These are phyloP conservation scores for Aspergillus ruber DNA, from an alignment of 2,329 filamentous ascomycete species.

Conservation along the genomic window DNA sequence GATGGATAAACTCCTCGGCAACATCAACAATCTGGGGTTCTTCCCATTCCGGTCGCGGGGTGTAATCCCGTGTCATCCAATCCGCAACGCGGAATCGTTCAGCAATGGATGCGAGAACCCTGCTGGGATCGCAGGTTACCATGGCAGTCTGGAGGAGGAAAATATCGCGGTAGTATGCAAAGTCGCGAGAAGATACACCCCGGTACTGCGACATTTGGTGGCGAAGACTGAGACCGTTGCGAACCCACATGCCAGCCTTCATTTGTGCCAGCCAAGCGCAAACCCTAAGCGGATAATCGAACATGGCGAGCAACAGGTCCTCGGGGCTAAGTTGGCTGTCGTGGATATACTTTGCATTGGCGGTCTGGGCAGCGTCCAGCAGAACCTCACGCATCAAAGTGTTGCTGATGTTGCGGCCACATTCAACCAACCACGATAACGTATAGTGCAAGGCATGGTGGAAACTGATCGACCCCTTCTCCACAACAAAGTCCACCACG, in stretches of 20 bases:
- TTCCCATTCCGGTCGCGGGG: constrained; percentile 69
- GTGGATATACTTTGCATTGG: constrained; percentile 50
- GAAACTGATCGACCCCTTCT: constrained; percentile 88
- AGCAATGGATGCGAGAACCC: constrained; percentile 80
- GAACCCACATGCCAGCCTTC: constrained; percentile 97
- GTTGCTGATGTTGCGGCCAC: constrained; percentile 66
- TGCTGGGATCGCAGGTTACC: constrained; percentile 74
- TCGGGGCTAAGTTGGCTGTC: constrained; percentile 54
- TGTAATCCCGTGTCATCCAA: constrained; percentile 81
- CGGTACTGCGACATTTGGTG: constrained; percentile 94
- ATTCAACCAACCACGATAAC: constrained; percentile 90
- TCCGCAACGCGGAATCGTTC: constrained; percentile 83
- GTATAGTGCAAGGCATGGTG: constrained; percentile 96
- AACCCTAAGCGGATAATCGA: constrained; percentile 88
- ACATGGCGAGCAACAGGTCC: constrained; percentile 77
- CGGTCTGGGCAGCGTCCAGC: constrained; percentile 59
- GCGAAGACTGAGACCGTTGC: constrained; percentile 89
- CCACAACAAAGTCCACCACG: constrained; percentile 81
- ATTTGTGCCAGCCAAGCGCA: constrained; percentile 97
- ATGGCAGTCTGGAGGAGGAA: constrained; percentile 88
- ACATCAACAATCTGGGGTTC: constrained; percentile 85
- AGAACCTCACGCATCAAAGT: constrained; percentile 63
- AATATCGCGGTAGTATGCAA: constrained; percentile 89
- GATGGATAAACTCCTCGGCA: constrained; percentile 90
- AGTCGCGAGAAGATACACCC: constrained; percentile 80